Base-by-base conservation (phyloP, 495 filamentous ascomycete genomes). In the Daldinia caldariorum region DNA sequence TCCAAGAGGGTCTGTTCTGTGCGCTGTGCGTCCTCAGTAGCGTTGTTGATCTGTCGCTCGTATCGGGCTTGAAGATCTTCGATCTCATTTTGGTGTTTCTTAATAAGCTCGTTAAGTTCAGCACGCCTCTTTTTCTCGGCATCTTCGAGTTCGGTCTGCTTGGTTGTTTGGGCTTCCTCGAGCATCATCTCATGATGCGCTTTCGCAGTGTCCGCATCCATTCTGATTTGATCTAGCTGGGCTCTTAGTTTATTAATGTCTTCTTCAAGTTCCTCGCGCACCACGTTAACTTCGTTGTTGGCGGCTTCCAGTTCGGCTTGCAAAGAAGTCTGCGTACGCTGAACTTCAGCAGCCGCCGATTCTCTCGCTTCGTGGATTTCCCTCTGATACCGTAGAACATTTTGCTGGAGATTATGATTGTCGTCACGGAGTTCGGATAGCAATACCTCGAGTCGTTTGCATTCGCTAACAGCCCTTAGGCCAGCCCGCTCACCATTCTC, bases 311-410 rank as follows among this genome's bases (percentile, higher is more conserved):
- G 78, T 66, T 98, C 92, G 7, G 86, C 83, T 73, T 96, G 89
- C 84, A 96, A 81, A n/a, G 91, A 85, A 34, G 87, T 85, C 59
- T 91, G 89, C 8, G 89, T 91, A 43, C 92, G 89, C 72, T 94
- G 88, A 58, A 93, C 86, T 73, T 98, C 94, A 12, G 87, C 82
- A 31, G 87, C 88, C 41, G 85, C 91, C 29, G 88, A 87, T 68
- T 94, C 91, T 58, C 89, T 89, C 49, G 93, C 90, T 73, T 95
- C 91, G 65, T 92, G 87, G 69, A 91, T 90, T 75, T 97, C 93
- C 58, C 92, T 86, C 79, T 95, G 89, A 76, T 88, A 89, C n/a
- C 88, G 87, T 56, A 90, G 84, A 39, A 89, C 86, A 62, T 79
- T 83, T 73, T 87, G 86, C 58, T 88, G 83, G 67, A 92, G 81